Base-by-base conservation (phyloP, 108 stramenopile genomes). In the Fistulifera pelliculosa region DNA sequence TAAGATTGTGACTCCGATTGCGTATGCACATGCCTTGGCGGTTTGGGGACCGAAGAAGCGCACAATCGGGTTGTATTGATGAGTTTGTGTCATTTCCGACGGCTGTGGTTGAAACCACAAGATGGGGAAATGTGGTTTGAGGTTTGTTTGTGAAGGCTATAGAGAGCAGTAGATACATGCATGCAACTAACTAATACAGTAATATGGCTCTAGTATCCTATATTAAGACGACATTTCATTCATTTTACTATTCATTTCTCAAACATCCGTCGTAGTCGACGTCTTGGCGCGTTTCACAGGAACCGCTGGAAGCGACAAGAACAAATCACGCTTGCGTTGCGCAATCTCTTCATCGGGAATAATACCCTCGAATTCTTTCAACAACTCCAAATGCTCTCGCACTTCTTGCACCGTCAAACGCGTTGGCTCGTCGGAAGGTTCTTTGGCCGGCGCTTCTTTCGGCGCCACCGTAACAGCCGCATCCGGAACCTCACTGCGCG, bases 301-400 rank as follows among this genome's bases (percentile, higher is more conserved):
- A 38, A 71, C 58, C 15, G 68, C 61, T 13, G 81, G 81, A 38
- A 83, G 35, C 39, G 81, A 72, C 10, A 45, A n/a, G 58, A 65
- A 84, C 26, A 84, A 53, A 8, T 76, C 76, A 18, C 73, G 58
- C 54, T 80, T 84, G 25, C 82, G 73, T 31, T 69, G 47, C 7
- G 54, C 49, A 11, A 80, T 19, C 38, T 70, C 69, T 27, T 71
- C 74, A 12, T 66, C 56, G 15, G 72, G 66, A 24, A 79, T 64
- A 1, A 77, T 50, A 21, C 77, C 82, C 35, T 72, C 76, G 53
- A 84, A 84, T 28, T 75, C 65, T 11, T 71, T 70, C 19, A 84
- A 42, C 22, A 84, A 47, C 21, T 79, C 82, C 61, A 79, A 66
- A 50, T 84, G 73, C 11, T 71, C 74, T 26, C 65, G 62, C 11